Evolutionary conservation across 2,329 filamentous ascomycete genomes (phyloP).

Genomic region (Chrysosporium queenslandicum): DNA sequence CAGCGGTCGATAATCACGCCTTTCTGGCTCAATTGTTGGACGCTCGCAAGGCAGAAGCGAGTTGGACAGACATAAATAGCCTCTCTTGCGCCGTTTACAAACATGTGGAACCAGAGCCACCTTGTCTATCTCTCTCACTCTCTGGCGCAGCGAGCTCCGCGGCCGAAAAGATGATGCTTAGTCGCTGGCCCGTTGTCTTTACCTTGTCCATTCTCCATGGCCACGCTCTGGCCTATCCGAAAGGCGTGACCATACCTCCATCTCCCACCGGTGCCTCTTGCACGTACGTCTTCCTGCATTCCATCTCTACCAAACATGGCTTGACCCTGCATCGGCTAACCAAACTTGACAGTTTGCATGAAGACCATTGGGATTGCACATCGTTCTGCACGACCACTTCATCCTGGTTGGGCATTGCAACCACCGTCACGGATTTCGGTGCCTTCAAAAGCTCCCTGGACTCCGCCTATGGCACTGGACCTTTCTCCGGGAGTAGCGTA

Average conservation of each 20-base stretch:
- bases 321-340: neutral
- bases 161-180: neutral
- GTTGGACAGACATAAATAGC: constrained; percentile 7
- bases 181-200: neutral
- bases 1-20: neutral
- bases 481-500: neutral
- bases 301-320: neutral
- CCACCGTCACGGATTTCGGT: neutral
- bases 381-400: constrained; percentile 1
- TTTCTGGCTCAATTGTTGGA: neutral
- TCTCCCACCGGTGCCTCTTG: constrained; percentile 1
- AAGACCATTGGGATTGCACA: constrained; percentile 7
- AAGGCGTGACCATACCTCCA: neutral
- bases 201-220: neutral
- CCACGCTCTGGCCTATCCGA: neutral
- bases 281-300: neutral
- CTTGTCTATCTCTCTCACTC: neutral
- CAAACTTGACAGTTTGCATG: neutral
- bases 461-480: neutral
- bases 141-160: neutral
- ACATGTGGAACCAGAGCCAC: neutral
- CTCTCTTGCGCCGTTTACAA: neutral
- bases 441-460: constrained; percentile 8
- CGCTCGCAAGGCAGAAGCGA: neutral
- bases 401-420: constrained; percentile 1